Evolutionary conservation across 1,139 yeast genomes (phyloP).

Genomic region (Taphrina communis): DNA sequence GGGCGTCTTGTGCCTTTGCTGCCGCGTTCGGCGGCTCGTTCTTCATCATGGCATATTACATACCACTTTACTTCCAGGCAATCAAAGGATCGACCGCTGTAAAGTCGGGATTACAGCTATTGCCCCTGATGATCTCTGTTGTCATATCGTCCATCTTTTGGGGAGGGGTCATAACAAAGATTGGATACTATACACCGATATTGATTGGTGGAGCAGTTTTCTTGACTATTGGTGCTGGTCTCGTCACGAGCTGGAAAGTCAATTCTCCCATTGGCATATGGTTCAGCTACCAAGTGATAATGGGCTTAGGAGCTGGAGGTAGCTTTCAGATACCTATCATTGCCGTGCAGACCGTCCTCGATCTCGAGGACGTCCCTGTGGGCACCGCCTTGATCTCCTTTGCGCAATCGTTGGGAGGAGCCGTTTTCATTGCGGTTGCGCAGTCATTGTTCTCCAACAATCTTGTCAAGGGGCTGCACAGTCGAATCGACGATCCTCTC

Average conservation of each 20-base stretch:
- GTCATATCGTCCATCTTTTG: conserved; percentile 58
- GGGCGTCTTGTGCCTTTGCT: conserved; percentile 55
- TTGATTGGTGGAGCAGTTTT: conserved; percentile 56
- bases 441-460: conserved; percentile 40
- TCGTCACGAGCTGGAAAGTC: conserved; percentile 56
- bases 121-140: conserved; percentile 63
- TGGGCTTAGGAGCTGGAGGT: conserved; percentile 64
- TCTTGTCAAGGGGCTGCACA: conserved; percentile 18
- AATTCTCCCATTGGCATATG: conserved; percentile 53
- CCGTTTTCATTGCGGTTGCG: conserved; percentile 41
- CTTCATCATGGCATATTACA: conserved; percentile 57
- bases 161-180: conserved; percentile 58
- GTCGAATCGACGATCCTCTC: conserved; percentile 7
- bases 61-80: conserved; percentile 66
- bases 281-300: conserved; percentile 62
- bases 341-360: conserved; percentile 43
- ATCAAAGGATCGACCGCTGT: conserved; percentile 58
- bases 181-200: conserved; percentile 60
- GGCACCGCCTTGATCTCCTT: conserved; percentile 41
- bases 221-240: conserved; percentile 62
- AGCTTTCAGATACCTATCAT: conserved; percentile 59
- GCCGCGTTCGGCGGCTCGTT: conserved; percentile 57
- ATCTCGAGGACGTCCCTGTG: conserved; percentile 38
- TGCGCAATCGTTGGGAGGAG: conserved; percentile 42
- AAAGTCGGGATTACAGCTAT: conserved; percentile 63